Conservation (phyloP, 1,139 yeast genomes). For the Taphrina confusa region DNA sequence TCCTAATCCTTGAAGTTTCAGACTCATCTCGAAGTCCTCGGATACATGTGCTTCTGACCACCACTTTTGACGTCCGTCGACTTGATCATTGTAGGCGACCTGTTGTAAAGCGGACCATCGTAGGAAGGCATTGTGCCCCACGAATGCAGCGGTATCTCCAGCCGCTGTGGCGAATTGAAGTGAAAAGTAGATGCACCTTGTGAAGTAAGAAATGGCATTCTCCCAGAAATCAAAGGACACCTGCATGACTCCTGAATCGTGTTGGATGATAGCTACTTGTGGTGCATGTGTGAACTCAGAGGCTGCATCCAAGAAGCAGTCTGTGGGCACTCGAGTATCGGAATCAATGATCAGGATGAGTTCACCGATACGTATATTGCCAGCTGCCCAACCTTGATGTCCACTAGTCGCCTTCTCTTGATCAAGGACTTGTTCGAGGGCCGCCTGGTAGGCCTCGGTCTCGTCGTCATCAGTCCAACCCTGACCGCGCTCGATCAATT, state of each 20-base stretch:
- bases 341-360: slow-evolving; percentile 39
- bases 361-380: slow-evolving; percentile 40
- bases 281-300: slow-evolving; percentile 39
- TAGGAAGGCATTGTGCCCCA: slow-evolving; percentile 40
- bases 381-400: slow-evolving; percentile 38
- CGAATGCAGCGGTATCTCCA: slow-evolving; percentile 40
- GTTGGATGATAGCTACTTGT: slow-evolving; percentile 39
- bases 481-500: slow-evolving; percentile 36
- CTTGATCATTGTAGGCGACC: slow-evolving; percentile 36
- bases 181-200: slow-evolving; percentile 39
- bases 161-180: slow-evolving; percentile 39
- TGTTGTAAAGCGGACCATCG: slow-evolving; percentile 40
- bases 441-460: slow-evolving; percentile 35
- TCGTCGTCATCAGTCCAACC: slow-evolving; percentile 37
- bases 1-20: slow-evolving; percentile 38
- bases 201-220: slow-evolving; percentile 39
- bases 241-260: slow-evolving; percentile 39
- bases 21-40: slow-evolving; percentile 40
- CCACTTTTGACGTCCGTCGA: slow-evolving; percentile 38
- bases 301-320: slow-evolving; percentile 40
- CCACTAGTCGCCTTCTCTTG: slow-evolving; percentile 31
- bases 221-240: slow-evolving; percentile 39
- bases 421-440: slow-evolving; percentile 34
- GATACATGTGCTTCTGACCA: slow-evolving; percentile 40
- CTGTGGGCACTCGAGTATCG: slow-evolving; percentile 40